These are phyloP conservation scores for Cryptococcus sp. DNA, from an alignment of 1,284 basidiomycete genomes.

Conservation along the genomic window DNA sequence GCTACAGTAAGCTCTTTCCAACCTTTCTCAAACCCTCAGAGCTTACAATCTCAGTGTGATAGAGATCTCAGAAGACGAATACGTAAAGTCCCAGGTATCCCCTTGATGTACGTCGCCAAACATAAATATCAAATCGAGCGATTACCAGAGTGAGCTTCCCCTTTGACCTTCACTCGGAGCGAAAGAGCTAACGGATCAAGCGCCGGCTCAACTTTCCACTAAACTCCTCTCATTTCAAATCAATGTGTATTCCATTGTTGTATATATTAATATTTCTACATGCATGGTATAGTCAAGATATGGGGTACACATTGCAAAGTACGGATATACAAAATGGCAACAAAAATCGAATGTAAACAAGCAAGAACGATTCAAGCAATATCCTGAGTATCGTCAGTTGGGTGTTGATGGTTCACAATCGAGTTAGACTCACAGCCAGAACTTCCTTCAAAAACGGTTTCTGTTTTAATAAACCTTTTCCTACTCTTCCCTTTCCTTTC, in stretches of 20 bases:
- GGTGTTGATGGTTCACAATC: not conserved
- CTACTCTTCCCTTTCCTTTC: conserved; percentile 11
- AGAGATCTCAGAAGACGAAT: conserved; percentile 86
- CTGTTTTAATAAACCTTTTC: conserved; percentile 12
- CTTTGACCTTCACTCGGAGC: not conserved
- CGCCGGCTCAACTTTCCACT: conserved; percentile 17
- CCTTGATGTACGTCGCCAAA: conserved; percentile 92
- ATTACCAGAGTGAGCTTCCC: conserved; percentile 63
- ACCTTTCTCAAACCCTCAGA: not conserved
- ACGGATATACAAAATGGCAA: not conserved
- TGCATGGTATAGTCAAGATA: no score
- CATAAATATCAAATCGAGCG: conserved; percentile 87
- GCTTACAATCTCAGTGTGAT: conserved; percentile 60
- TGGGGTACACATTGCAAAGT: conserved; percentile 3
- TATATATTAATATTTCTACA: conserved; percentile 1
- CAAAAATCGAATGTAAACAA: no score
- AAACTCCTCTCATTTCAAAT: not conserved
- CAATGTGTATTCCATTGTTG: conserved; percentile 1
- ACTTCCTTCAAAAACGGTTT: conserved; percentile 25
- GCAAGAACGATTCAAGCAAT: not conserved
- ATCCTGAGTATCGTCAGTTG: not conserved
- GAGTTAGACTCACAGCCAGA: conserved; percentile 13
- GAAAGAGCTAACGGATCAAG: not conserved
- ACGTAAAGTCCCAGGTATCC: conserved; percentile 88
- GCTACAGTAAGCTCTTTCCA: conserved; percentile 59